These are phyloP conservation scores for Lichtheimia corymbifera DNA, from an alignment of 371 early-diverging fungal genomes.

Conservation along the genomic window DNA sequence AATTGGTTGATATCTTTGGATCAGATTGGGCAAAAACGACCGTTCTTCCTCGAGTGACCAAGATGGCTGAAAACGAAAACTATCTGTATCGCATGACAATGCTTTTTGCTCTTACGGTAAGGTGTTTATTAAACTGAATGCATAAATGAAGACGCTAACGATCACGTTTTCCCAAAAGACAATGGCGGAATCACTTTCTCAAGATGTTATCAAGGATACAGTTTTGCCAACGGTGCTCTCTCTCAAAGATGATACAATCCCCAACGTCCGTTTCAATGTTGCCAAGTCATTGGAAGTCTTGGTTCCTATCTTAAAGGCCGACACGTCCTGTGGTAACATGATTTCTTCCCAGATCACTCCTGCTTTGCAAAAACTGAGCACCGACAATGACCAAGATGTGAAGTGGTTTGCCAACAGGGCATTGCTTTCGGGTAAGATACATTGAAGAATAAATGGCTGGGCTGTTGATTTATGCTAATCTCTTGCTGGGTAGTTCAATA, in stretches of 20 bases:
- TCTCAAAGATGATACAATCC: constrained; percentile 91
- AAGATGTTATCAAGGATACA: constrained; percentile 87
- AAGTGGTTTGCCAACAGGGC: constrained; percentile 89
- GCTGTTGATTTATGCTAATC: no score
- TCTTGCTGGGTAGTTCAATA: no score
- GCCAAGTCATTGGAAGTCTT: constrained; percentile 92
- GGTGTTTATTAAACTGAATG: constrained; percentile 9
- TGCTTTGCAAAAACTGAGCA: constrained; percentile 75
- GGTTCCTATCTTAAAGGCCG: constrained; percentile 73
- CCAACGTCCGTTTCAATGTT: constrained; percentile 98
- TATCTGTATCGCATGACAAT: constrained; percentile 97
- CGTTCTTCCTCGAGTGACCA: constrained; percentile 92
- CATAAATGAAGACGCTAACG: background rate
- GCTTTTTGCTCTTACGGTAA: constrained; percentile 91
- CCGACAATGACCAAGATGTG: constrained; percentile 93
- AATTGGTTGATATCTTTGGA: constrained; percentile 96
- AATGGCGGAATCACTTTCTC: constrained; percentile 81
- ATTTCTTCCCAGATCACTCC: constrained; percentile 76
- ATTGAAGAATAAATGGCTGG: no score
- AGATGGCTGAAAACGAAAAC: constrained; percentile 85
- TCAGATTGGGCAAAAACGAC: constrained; percentile 95
- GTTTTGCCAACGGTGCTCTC: constrained; percentile 85
- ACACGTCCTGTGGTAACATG: constrained; percentile 58
- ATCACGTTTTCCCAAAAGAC: constrained; percentile 48
- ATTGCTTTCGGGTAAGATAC: constrained; percentile 48